Evolutionary conservation across 2,329 filamentous ascomycete species (phyloP), one percentile per base, ranked within the genome.

Genomic region (Ascocoryne sarcoides): DNA sequence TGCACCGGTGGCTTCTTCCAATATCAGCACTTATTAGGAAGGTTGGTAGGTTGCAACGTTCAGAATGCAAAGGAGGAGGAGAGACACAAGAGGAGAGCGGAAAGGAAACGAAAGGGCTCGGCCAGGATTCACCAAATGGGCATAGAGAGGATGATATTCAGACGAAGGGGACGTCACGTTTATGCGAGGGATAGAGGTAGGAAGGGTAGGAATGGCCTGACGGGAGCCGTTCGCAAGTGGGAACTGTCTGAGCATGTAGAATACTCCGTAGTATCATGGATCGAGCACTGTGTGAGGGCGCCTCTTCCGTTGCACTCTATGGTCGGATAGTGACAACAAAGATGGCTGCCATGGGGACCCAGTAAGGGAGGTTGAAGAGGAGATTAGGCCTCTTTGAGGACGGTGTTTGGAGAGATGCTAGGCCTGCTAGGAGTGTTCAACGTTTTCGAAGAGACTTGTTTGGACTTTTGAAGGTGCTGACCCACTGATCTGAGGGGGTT

Each of bases 1-100:
- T 55, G 57, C 55, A 58, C 55, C 49, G 52, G 47, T 54, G 47
- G 49, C 51, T 55, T 38, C 51, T 50, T 49, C 48, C 49, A 45
- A 45, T 36, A 47, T 44, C 46, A 50, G 45, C 43, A 40, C 40
- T 39, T 44, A 51, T 44, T 52, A 47, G 43, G 40, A 46, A 47
- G 39, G 40, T 42, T 39, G 31, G 43, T 28, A 39, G n/a, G n/a
- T 26, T 31, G 39, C 45, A 46, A 47, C 43, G 38, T 43, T 45
- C 40, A 51, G 37, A 39, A 42, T 19, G 32, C 23, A 30, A 35
- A 43, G 40, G 34, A 39, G 38, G 36, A 43, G 31, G 23, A 43
- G 46, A 15, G 42, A 35, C 20, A 40, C 21, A 36, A 37, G 30
- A 37, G 18, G 17, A 30, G 33, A 18, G 37, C 33, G 31, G 32